A percentile compares a stretch with the other conserved stretches of the same genome.
Conservation (phyloP, 345 rosid species). For the Aegle marmelos region DNA sequence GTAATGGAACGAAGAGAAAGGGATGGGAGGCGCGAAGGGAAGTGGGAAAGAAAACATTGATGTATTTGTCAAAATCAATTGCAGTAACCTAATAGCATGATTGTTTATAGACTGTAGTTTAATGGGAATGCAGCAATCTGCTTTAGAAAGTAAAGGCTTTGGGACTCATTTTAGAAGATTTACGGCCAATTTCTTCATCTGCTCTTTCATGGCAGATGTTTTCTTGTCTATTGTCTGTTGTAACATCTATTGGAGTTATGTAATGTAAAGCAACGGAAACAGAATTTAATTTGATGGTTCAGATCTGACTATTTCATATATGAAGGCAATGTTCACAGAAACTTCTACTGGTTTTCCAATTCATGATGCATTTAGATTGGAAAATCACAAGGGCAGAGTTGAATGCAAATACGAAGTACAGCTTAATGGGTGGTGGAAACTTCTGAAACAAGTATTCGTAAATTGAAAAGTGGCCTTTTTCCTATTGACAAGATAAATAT, state of each 20-base stretch:
- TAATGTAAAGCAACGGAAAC: not conserved
- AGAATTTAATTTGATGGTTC: not conserved
- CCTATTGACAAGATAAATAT: too few species aligned
- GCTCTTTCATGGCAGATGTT: not conserved
- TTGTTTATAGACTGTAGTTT: not conserved
- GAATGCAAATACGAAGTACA: not conserved
- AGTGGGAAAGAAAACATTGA: slow-evolving; percentile 83
- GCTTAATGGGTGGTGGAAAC: not conserved
- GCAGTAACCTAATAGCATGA: not conserved
- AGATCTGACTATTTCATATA: not conserved
- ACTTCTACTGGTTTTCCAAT: not conserved
- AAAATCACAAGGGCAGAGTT: not conserved
- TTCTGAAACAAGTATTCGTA: not conserved
- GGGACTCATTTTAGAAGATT: not conserved
- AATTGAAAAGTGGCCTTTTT: too few species aligned
- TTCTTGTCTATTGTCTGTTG: not conserved
- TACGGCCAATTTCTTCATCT: not conserved
- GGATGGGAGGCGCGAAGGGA: slow-evolving; percentile 71
- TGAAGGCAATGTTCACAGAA: not conserved
- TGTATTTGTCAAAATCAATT: not conserved
- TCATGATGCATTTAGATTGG: not conserved
- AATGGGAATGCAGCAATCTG: not conserved
- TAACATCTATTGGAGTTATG: not conserved
- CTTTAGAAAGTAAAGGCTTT: not conserved
- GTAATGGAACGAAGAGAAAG: slow-evolving; percentile 66